Percentiles rank a stretch among this genome's conserved stretches.
phyloP scores from a whole-genome alignment of 768 basidiomycete species.

The Podaxis rugospora region DNA sequence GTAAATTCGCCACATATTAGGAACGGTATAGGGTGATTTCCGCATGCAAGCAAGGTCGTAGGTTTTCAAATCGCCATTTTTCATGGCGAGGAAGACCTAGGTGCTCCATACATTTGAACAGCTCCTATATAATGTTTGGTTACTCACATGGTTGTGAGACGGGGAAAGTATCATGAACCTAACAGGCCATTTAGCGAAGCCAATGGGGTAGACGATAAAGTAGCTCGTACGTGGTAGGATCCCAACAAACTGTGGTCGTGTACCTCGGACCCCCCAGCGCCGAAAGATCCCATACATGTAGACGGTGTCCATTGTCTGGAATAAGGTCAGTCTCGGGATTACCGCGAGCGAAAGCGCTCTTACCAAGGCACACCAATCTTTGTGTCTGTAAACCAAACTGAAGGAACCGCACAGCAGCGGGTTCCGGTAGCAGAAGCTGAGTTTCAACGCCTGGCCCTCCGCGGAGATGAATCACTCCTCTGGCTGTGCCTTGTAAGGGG shows the following conservation, averaged over 20 bases:
- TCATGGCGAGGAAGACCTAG: constrained; percentile 45
- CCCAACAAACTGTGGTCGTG: constrained; percentile 44
- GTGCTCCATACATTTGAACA: constrained; percentile 3
- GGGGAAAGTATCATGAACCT: constrained; percentile 64
- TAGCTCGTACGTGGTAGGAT: constrained; percentile 39
- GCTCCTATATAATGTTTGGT: constrained; percentile 10
- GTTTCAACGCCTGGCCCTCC: constrained; percentile 65
- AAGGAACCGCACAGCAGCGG: constrained; percentile 50
- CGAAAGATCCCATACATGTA: constrained; percentile 61
- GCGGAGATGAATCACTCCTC: constrained; percentile 60
- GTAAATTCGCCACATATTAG: constrained; percentile 74
- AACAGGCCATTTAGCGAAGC: constrained; percentile 1
- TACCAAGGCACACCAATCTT: constrained; percentile 63
- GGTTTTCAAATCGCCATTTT: constrained; percentile 59
- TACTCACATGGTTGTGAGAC: constrained; percentile 62
- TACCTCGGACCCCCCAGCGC: constrained; percentile 48
- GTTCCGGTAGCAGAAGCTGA: constrained; percentile 41
- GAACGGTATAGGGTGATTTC: constrained; percentile 62
- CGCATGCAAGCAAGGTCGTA: constrained; percentile 72
- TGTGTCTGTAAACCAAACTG: constrained; percentile 53
- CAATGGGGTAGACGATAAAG: neutral
- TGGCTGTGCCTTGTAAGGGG: constrained; percentile 47
- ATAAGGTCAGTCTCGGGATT: constrained; percentile 4
- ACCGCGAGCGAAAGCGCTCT: constrained; percentile 9
- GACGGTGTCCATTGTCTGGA: constrained; percentile 46